Conservation (phyloP, 495 filamentous ascomycete genomes). For the Penicillium simplicissimum region DNA sequence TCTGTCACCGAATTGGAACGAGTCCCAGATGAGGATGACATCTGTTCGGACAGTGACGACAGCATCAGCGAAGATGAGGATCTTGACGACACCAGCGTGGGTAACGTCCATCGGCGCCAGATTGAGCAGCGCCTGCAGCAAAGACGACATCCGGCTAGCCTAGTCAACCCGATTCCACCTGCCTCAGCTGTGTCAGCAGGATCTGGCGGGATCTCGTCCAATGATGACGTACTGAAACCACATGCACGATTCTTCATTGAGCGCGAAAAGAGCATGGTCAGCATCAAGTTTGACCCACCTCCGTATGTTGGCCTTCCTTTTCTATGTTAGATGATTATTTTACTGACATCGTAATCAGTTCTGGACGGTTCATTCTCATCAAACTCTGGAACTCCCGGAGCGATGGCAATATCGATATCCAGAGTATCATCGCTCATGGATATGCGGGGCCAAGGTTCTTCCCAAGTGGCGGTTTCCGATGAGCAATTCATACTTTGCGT, state of each 20-base stretch:
- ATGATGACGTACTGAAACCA: slow-evolving; percentile 61
- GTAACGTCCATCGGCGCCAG: slow-evolving; percentile 32
- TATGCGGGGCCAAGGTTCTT: slow-evolving; percentile 83
- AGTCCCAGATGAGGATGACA: slow-evolving; percentile 34
- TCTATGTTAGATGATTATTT: not conserved
- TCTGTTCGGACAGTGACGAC: slow-evolving; percentile 55
- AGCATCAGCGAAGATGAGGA: slow-evolving; percentile 47
- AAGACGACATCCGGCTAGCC: slow-evolving; percentile 30
- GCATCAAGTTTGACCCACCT: slow-evolving; percentile 84
- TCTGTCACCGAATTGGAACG: slow-evolving; percentile 31
- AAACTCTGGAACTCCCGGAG: slow-evolving; percentile 79
- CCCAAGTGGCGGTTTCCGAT: slow-evolving; percentile 44
- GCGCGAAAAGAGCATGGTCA: slow-evolving; percentile 77
- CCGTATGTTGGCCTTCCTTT: slow-evolving; percentile 56
- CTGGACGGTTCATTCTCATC: slow-evolving; percentile 74
- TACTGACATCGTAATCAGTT: slow-evolving; percentile 36
- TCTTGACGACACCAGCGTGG: slow-evolving; percentile 15
- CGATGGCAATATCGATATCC: slow-evolving; percentile 78
- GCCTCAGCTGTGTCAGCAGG: slow-evolving; percentile 2
- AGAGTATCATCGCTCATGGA: slow-evolving; percentile 75
- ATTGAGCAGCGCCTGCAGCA: slow-evolving; percentile 32
- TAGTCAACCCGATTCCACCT: slow-evolving; percentile 28
- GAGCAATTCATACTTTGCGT: slow-evolving; percentile 2
- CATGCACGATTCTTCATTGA: slow-evolving; percentile 80
- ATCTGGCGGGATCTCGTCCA: slow-evolving; percentile 11